Percentiles rank a stretch among this genome's conserved stretches.
Evolutionary conservation across 768 basidiomycete species (phyloP).

Genomic region (Psilocybe azurescens): DNA sequence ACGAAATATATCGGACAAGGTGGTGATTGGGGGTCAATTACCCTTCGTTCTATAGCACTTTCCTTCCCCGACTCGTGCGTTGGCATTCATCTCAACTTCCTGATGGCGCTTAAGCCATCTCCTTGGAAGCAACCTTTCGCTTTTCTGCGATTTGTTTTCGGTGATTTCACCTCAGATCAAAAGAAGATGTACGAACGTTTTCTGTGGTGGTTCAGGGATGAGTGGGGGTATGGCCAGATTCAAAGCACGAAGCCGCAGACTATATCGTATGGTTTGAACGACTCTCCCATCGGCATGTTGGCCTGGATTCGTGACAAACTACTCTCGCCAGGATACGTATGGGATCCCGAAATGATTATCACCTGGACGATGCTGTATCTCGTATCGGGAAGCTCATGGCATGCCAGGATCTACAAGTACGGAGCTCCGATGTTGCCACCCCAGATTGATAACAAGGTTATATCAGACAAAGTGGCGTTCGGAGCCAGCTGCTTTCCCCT

Average conservation of each 20-base stretch:
- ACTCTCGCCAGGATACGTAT: slow-evolving; percentile 29
- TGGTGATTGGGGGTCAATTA: slow-evolving; percentile 38
- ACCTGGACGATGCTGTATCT: slow-evolving; percentile 46
- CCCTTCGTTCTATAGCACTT: slow-evolving; percentile 31
- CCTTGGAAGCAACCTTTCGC: slow-evolving; percentile 26
- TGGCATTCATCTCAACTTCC: slow-evolving; percentile 34
- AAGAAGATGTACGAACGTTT: slow-evolving; percentile 32
- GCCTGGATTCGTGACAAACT: slow-evolving; percentile 52
- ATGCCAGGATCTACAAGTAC: slow-evolving; percentile 40
- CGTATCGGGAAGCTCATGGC: slow-evolving; percentile 36
- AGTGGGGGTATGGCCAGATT: slow-evolving; percentile 38
- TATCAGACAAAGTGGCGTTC: slow-evolving; percentile 35
- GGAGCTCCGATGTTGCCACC: slow-evolving; percentile 14
- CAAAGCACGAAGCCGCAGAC: slow-evolving; percentile 52
- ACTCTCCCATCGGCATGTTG: slow-evolving; percentile 56
- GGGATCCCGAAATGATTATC: slow-evolving; percentile 35
- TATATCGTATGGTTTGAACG: slow-evolving; percentile 48
- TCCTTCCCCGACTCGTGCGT: slow-evolving; percentile 30
- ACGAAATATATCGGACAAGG: slow-evolving; percentile 34
- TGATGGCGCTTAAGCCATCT: slow-evolving; percentile 28
- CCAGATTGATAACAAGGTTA: slow-evolving; percentile 24
- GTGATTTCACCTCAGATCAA: slow-evolving; percentile 38
- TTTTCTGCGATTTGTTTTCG: slow-evolving; percentile 29
- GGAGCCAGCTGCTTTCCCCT: slow-evolving; percentile 50
- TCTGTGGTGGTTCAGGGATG: slow-evolving; percentile 32